Evolutionary conservation across 2,329 filamentous ascomycete genomes (phyloP).

Genomic region (Colletotrichum tamarilloi): DNA sequence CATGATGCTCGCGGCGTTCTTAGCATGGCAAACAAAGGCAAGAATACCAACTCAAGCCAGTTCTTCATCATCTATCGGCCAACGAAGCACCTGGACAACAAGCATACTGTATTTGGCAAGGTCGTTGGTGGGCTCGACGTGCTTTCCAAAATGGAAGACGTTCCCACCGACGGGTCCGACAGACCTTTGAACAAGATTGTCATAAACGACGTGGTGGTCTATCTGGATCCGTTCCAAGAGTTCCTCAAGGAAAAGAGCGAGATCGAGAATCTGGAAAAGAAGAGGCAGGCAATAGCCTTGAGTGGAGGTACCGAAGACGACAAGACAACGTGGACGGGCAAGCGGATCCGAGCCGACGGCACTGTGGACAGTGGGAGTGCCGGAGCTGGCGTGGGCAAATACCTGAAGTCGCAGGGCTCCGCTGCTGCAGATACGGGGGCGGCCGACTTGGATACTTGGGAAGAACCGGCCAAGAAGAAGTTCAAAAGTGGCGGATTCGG

Average conservation of each 20-base stretch:
- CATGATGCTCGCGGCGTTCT: constrained; percentile 84
- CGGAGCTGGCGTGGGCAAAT: constrained; percentile 76
- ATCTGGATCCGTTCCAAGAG: constrained; percentile 95
- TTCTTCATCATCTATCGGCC: constrained; percentile 94
- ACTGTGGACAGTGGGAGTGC: constrained; percentile 59
- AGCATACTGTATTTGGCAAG: constrained; percentile 96
- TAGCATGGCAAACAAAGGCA: constrained; percentile 98
- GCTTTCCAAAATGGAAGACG: constrained; percentile 80
- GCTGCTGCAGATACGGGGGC: constrained; percentile 51
- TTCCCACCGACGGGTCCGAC: constrained; percentile 79
- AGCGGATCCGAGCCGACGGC: constrained; percentile 79
- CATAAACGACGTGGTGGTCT: constrained; percentile 86
- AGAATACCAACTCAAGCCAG: constrained; percentile 95
- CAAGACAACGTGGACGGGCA: constrained; percentile 94
- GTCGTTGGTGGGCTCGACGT: constrained; percentile 82
- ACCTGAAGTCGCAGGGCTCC: constrained; percentile 62
- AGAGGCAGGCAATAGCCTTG: constrained; percentile 70
- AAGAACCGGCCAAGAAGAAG: constrained; percentile 85
- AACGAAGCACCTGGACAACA: constrained; percentile 87
- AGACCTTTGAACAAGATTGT: constrained; percentile 81
- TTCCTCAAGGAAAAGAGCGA: constrained; percentile 82
- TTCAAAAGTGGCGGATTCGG: constrained; percentile 84
- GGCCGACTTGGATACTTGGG: constrained; percentile 68
- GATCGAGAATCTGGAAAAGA: constrained; percentile 66
- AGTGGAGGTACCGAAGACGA: constrained; percentile 87